Conservation (phyloP, 768 basidiomycete genomes). For the Mrakia hoshinonis region DNA sequence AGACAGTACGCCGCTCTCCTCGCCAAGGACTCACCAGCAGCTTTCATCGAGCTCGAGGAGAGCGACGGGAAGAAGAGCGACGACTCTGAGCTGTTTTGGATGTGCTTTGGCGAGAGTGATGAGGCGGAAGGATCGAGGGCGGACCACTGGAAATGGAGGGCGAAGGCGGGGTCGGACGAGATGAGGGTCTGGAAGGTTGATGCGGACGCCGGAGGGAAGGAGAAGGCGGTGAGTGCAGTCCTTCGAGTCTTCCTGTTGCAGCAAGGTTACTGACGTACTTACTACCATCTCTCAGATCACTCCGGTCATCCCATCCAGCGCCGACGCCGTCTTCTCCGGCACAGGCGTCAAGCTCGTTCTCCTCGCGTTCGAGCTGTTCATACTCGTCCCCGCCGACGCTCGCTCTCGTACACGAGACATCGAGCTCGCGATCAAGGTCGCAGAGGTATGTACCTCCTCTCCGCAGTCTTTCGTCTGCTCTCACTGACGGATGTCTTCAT, state of each 20-base stretch:
- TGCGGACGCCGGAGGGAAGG: background rate
- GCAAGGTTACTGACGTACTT: background rate
- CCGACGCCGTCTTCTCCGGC: background rate
- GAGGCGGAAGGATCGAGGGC: background rate
- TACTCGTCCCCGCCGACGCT: background rate
- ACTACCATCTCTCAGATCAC: background rate
- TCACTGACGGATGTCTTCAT: background rate
- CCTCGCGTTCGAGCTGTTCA: constrained; percentile 15
- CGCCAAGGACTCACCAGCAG: background rate
- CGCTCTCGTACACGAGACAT: background rate
- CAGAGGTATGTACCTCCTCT: background rate
- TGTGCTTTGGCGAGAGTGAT: constrained; percentile 14
- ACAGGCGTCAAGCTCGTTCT: background rate
- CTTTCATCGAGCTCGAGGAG: background rate
- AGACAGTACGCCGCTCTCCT: constrained; percentile 1
- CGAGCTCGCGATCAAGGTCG: constrained; percentile 1
- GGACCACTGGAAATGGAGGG: constrained; percentile 1
- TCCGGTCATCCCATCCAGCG: background rate
- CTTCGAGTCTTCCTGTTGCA: background rate
- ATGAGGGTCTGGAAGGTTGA: background rate
- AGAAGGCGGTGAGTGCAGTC: background rate
- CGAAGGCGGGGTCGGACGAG: background rate
- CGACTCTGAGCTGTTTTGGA: constrained; percentile 15
- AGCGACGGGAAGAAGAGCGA: background rate
- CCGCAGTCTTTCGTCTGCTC: background rate